Evolutionary conservation across 768 basidiomycete species (phyloP).

Genomic region (Leucocoprinus leucothites): DNA sequence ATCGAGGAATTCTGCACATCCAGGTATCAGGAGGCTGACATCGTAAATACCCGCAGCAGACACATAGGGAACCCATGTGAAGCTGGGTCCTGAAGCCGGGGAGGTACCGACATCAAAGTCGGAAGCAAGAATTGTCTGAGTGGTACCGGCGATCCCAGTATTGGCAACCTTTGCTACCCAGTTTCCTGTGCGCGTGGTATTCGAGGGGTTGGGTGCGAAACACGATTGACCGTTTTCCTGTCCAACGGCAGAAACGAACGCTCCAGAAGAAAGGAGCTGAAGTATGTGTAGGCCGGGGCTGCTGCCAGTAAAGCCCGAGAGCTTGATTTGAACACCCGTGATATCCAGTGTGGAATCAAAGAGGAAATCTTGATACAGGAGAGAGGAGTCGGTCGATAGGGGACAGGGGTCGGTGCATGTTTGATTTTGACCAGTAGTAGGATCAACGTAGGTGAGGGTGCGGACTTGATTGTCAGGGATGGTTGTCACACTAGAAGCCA

Average conservation of each 20-base stretch:
- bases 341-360: conserved; percentile 63
- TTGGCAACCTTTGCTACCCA: conserved; percentile 66
- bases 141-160: conserved; percentile 80
- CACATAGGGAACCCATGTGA: conserved; percentile 93
- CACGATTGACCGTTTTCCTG: conserved; percentile 65
- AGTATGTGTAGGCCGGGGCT: conserved; percentile 84
- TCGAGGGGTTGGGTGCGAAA: conserved; percentile 74
- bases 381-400: conserved; percentile 66
- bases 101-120: conserved; percentile 62
- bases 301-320: conserved; percentile 71
- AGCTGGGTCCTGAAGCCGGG: conserved; percentile 60
- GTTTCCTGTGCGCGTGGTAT: conserved; percentile 58
- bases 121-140: conserved; percentile 70
- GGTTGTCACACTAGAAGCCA: conserved; percentile 64
- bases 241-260: conserved; percentile 75
- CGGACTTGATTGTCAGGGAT: conserved; percentile 87
- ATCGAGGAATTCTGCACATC: conserved; percentile 78
- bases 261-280: conserved; percentile 91
- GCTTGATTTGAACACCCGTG: conserved; percentile 86
- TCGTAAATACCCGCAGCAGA: conserved; percentile 85
- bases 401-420: conserved; percentile 83
- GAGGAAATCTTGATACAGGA: conserved; percentile 93
- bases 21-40: conserved; percentile 82
- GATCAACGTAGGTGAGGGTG: conserved; percentile 75
- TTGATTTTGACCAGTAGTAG: conserved; percentile 64